Percentiles rank a stretch among this genome's conserved stretches.
Conservation (phyloP, 106 monocot genomes). For the Dendrobium officinale region DNA sequence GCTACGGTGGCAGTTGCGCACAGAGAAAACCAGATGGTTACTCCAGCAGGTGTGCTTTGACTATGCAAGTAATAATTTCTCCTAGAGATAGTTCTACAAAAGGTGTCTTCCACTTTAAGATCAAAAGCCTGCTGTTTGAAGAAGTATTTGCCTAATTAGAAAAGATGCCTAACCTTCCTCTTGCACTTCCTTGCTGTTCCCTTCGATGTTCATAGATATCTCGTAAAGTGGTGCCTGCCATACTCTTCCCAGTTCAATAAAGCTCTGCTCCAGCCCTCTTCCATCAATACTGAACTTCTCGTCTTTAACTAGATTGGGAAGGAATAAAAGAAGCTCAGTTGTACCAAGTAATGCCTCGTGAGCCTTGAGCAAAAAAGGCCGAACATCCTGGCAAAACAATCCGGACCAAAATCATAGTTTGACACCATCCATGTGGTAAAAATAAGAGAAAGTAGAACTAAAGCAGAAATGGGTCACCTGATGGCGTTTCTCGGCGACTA, state of each 20-base stretch:
- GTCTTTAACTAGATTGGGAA: slow-evolving; percentile 35
- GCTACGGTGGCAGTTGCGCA: too few species aligned
- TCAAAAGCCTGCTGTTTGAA: not conserved
- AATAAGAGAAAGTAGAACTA: not conserved
- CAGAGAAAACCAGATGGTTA: too few species aligned
- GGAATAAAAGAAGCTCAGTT: slow-evolving; percentile 25
- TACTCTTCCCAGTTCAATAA: slow-evolving; percentile 54
- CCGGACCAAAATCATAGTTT: not conserved
- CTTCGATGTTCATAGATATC: slow-evolving; percentile 41
- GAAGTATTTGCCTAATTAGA: not conserved
- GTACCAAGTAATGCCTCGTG: slow-evolving; percentile 41
- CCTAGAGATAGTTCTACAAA: not conserved
- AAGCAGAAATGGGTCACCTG: slow-evolving; percentile 25
- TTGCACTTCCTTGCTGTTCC: not conserved
- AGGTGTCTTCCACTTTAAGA: not conserved
- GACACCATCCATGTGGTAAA: not conserved
- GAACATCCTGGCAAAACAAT: slow-evolving; percentile 30
- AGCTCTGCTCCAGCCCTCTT: slow-evolving; percentile 20
- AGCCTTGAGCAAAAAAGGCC: slow-evolving; percentile 69
- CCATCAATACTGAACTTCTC: not conserved
- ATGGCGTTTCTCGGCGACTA: slow-evolving; percentile 57
- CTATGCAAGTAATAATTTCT: too few species aligned
- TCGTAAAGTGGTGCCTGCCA: slow-evolving; percentile 69
- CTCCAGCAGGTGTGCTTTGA: too few species aligned
- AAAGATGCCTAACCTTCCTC: slow-evolving; percentile 6